Evolutionary conservation across 2,329 filamentous ascomycete genomes (phyloP), one percentile per base, ranked within the genome.

Genomic region (Aspergillus sp.): DNA sequence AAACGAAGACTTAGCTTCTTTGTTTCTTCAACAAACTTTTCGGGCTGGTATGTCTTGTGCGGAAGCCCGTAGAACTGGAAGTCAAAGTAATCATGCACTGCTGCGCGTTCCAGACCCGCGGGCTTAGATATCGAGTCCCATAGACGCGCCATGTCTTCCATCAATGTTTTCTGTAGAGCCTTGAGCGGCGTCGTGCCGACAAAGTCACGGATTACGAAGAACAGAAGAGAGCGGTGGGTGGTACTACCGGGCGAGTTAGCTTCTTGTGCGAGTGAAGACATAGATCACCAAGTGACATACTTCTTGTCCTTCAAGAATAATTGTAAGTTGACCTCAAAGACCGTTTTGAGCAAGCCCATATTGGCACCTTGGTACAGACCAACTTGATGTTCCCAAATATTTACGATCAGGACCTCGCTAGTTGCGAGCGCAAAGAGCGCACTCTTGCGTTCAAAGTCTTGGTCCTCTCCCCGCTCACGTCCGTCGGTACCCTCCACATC

Each of bases 371-470:
- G 93, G 73, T 99, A 99, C 74, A 99, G 77, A 48, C 95, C 95
- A 61, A 99, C 95, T 77, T 99, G 95, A 75, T 97, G 93, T 77
- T 99, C 95, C 95, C 95, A 99, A 65, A 99, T 96, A 73, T 99
- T 99, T 76, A 99, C 90, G 71, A 99, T 96, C 67, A 99, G 83
- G 52, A 99, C 93, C 79, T 99, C 95, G 74, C 93, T 98, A 17
- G 95, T 99, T 50, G 95, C 95, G 69, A 99, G 84, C 52, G 95
- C 95, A 77, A 99, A 99, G 19, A 99, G 84, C 23, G 95, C 95
- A 75, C 93, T 97, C 81, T 99, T 99, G 70, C 95, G 86, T 83
- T 99, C 95, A 75, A 99, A 99, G 73, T 99, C 95, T 76, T 99
- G 95, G 73, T 99, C 95, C 76, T 99, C 95, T 63, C 95, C 95